phyloP scores from a whole-genome alignment of 305 asterid genomes.

The Fraxinus paxiana region DNA sequence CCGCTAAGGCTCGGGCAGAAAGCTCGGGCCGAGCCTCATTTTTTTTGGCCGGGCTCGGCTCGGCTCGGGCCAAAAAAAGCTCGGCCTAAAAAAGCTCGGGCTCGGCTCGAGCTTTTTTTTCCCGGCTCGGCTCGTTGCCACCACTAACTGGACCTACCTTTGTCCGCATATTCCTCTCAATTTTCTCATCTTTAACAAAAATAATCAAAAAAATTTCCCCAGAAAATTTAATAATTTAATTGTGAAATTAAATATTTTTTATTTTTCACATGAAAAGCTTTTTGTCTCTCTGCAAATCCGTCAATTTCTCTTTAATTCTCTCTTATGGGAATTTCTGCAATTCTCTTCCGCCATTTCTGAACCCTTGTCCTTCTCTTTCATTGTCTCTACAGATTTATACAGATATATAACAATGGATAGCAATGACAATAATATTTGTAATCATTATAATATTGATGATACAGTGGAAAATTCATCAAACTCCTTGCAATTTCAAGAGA shows the following conservation, averaged over 20 bases:
- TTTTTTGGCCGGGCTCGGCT: too few species aligned
- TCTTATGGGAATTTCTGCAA: constrained; percentile 45
- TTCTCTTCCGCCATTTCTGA: constrained; percentile 69
- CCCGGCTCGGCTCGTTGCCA: too few species aligned
- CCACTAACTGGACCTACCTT: too few species aligned
- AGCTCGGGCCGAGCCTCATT: too few species aligned
- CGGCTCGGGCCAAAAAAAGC: too few species aligned
- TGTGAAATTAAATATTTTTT: neutral
- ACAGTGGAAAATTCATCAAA: constrained; percentile 39
- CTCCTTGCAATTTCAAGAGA: constrained; percentile 31
- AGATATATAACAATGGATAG: constrained; percentile 33
- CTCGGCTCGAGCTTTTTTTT: too few species aligned
- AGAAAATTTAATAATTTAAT: too few species aligned
- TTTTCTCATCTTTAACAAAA: neutral
- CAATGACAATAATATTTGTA: constrained; percentile 33
- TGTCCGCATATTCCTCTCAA: constrained; percentile 21
- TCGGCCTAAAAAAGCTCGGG: too few species aligned
- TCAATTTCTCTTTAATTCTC: constrained; percentile 33
- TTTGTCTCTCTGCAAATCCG: constrained; percentile 57
- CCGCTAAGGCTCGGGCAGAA: too few species aligned
- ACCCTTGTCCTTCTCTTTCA: constrained; percentile 42
- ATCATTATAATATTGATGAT: constrained; percentile 31
- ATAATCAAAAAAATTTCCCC: too few species aligned
- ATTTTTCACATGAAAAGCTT: constrained; percentile 29
- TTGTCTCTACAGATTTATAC: constrained; percentile 27